Evolutionary conservation across 2,329 filamentous ascomycete genomes (phyloP), one percentile per base, ranked within the genome.

Genomic region (Fusarium begoniae): DNA sequence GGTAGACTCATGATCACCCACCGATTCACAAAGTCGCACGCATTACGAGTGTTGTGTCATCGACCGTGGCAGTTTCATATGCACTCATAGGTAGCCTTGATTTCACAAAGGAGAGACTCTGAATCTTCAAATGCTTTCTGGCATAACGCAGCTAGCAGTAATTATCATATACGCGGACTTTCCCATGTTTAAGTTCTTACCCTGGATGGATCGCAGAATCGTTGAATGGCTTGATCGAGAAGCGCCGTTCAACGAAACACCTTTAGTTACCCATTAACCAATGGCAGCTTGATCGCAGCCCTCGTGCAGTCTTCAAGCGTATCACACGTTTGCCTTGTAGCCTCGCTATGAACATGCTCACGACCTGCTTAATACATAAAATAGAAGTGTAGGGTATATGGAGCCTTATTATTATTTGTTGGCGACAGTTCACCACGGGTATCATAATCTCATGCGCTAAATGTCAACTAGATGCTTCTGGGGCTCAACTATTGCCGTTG

Each of bases 401-500:
- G 43, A 66, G 41, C 30, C 32, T 47, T 55, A 28, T 50, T 58
- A 47, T 70, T 70, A 53, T 65, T 59, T 77, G 44, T 54, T 53
- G 69, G 68, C 61, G 37, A 54, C 18, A 17, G 24, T 40, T 55
- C 62, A 47, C 72, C 75, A 78, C 58, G 77, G 77, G 72, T 77
- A 78, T 78, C 77, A 75, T 77, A 45, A 57, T 70, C 41, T 70
- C 41, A 75, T 67, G 47, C 59, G 65, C 61, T 44, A 63, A 62
- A 62, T 59, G 38, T 51, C 51, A 57, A 65, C 53, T 44, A 44
- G 47, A 48, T 59, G 30, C 57, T 59, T 35, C 20, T 38, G 26
- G 35, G 20, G 14, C 50, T 26, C 20, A 17, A 43, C 43, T 22
- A 51, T 40, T 44, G 43, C 15, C n/a, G 9, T 28, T 37, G 18